phyloP scores from a whole-genome alignment of 192 early-diverging fungal species.

The Coemansia reversa region DNA sequence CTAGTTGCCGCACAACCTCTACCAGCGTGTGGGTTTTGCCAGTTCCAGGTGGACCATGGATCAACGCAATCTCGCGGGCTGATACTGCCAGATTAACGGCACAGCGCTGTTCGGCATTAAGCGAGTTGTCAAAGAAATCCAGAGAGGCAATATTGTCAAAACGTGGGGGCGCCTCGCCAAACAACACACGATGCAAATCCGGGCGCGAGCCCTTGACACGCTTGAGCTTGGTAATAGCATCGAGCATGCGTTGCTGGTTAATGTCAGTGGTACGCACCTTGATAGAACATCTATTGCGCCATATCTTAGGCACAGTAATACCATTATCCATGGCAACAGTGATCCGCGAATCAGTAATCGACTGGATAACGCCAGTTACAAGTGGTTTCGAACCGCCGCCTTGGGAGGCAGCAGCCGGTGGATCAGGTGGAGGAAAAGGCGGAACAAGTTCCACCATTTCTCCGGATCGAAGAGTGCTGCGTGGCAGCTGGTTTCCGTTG shows the following conservation, averaged over 20 bases:
- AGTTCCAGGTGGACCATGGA: slow-evolving; percentile 86
- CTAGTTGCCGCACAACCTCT: slow-evolving; percentile 82
- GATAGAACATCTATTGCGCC: background rate
- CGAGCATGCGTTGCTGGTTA: background rate
- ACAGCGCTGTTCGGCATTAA: slow-evolving; percentile 72
- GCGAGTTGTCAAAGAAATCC: slow-evolving; percentile 41
- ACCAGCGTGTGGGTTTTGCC: slow-evolving; percentile 89
- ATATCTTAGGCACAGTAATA: background rate
- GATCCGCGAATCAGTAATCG: background rate
- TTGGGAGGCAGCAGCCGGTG: slow-evolving; percentile 31
- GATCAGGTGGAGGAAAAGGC: slow-evolving; percentile 5
- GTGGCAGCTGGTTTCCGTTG: slow-evolving; percentile 57
- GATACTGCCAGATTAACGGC: slow-evolving; percentile 66
- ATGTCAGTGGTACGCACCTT: background rate
- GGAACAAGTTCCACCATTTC: slow-evolving; percentile 68
- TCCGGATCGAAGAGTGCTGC: slow-evolving; percentile 62
- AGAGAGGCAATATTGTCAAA: slow-evolving; percentile 26
- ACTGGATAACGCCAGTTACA: background rate
- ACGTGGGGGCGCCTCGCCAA: slow-evolving; percentile 28
- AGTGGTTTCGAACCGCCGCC: background rate
- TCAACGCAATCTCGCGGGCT: slow-evolving; percentile 66
- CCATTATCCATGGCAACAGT: background rate
- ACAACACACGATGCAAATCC: slow-evolving; percentile 40
- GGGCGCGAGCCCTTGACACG: slow-evolving; percentile 3
- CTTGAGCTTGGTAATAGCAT: background rate